Evolutionary conservation across 139 green algal genomes (phyloP).

Genomic region (Chlamydomonas eustigma): DNA sequence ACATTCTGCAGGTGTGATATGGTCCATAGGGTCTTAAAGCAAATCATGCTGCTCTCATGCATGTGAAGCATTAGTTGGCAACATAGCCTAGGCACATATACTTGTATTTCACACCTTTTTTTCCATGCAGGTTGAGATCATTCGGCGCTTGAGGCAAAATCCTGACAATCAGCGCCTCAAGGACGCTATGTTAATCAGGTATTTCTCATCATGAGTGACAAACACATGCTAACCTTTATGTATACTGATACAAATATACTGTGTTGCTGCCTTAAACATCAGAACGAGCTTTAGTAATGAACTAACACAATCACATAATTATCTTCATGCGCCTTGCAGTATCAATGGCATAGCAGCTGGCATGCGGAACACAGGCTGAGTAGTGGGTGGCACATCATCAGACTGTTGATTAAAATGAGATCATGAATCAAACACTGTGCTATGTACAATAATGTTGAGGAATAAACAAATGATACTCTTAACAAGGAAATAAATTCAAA

Average conservation of each 20-base stretch:
- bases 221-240: too few relatives aligned
- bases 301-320: too few relatives aligned
- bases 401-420: background rate
- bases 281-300: too few relatives aligned
- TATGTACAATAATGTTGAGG: background rate
- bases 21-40: too few relatives aligned
- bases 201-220: background rate
- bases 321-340: too few relatives aligned
- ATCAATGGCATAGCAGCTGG: conserved; percentile 97
- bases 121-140: conserved; percentile 70
- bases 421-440: background rate
- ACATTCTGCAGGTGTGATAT: conserved; percentile 84
- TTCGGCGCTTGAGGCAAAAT: conserved; percentile 63
- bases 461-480: background rate
- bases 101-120: background rate
- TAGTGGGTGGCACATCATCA: background rate
- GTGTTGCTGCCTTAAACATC: too few relatives aligned
- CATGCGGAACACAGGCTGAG: conserved; percentile 97
- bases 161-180: conserved; percentile 50
- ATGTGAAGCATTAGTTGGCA: too few relatives aligned
- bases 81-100: too few relatives aligned
- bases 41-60: too few relatives aligned
- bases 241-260: too few relatives aligned
- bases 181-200: conserved; percentile 74
- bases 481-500: background rate